These are phyloP conservation scores for Quercus dentata DNA, from an alignment of 306 rosid species.

Conservation along the genomic window DNA sequence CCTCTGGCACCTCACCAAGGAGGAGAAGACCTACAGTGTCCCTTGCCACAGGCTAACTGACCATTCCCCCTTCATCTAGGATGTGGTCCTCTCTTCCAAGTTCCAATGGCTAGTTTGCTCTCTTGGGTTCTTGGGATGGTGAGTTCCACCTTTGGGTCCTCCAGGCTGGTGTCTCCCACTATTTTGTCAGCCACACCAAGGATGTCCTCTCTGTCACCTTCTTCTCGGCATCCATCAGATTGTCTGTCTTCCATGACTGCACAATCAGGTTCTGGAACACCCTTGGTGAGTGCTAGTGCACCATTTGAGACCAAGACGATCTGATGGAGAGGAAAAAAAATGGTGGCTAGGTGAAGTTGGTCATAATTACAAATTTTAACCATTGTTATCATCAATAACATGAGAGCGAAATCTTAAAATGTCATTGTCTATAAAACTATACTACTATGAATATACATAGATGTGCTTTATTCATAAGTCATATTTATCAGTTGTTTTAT, in stretches of 20 bases:
- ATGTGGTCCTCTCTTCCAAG: slow-evolving; percentile 71
- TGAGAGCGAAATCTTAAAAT: background rate
- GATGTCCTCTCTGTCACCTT: slow-evolving; percentile 91
- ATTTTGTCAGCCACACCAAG: slow-evolving; percentile 91
- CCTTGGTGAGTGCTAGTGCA: slow-evolving; percentile 91
- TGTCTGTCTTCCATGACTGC: slow-evolving; percentile 95
- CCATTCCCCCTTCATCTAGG: slow-evolving; percentile 84
- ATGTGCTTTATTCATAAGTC: background rate
- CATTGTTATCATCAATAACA: background rate
- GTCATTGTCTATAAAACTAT: background rate
- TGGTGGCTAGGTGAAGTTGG: background rate
- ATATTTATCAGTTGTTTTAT: background rate
- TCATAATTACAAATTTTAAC: background rate
- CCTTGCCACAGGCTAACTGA: slow-evolving; percentile 89
- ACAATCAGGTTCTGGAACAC: slow-evolving; percentile 97
- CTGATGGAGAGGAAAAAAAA: background rate
- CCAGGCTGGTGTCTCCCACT: slow-evolving; percentile 64
- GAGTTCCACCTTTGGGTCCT: slow-evolving; percentile 98
- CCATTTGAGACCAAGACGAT: slow-evolving; percentile 26
- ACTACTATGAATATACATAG: background rate
- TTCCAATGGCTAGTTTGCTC: slow-evolving; percentile 93
- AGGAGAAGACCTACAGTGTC: slow-evolving; percentile 84
- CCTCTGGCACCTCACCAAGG: slow-evolving; percentile 86
- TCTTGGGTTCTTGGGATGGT: slow-evolving; percentile 97
- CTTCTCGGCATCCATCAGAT: slow-evolving; percentile 93